Evolutionary conservation across 768 basidiomycete genomes (phyloP).

Genomic region (Rhizopogon rudus): DNA sequence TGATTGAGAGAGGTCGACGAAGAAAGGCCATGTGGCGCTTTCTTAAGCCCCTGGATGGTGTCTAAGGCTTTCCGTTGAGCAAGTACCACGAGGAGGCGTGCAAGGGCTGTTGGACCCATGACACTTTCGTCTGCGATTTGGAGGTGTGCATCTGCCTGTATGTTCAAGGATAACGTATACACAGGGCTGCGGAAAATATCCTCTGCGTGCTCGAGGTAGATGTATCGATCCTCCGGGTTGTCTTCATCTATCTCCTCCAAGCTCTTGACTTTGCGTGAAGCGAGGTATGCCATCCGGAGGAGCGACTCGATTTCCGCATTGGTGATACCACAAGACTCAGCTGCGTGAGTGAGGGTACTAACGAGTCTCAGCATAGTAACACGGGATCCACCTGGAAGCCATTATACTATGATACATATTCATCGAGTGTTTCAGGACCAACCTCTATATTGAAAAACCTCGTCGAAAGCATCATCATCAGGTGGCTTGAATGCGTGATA

Average conservation of each 20-base stretch:
- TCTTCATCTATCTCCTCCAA: not conserved
- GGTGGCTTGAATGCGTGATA: constrained; percentile 13
- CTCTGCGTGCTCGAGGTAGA: constrained; percentile 9
- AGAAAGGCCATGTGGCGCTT: constrained; percentile 18
- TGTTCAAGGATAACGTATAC: constrained; percentile 8
- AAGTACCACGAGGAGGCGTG: constrained; percentile 24
- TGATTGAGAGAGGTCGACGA: constrained; percentile 13
- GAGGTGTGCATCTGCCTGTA: constrained; percentile 10
- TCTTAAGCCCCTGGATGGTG: constrained; percentile 12
- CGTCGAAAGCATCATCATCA: constrained; percentile 5
- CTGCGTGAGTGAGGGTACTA: constrained; percentile 15
- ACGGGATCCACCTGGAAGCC: constrained; percentile 14
- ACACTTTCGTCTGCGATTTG: constrained; percentile 19
- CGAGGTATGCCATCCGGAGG: constrained; percentile 19
- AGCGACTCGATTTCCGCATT: constrained; percentile 23
- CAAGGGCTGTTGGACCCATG: constrained; percentile 22
- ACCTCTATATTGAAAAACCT: constrained; percentile 18
- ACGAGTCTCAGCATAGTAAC: constrained; percentile 24
- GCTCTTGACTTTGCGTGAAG: constrained; percentile 12
- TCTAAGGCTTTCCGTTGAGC: constrained; percentile 22
- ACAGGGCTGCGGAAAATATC: constrained; percentile 18
- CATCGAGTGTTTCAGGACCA: not conserved
- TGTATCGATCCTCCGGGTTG: not conserved
- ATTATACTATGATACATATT: not conserved
- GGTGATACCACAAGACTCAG: constrained; percentile 13